Evolutionary conservation across 805 yeast species (phyloP).

Genomic region (Cyberlindnera japonica): DNA sequence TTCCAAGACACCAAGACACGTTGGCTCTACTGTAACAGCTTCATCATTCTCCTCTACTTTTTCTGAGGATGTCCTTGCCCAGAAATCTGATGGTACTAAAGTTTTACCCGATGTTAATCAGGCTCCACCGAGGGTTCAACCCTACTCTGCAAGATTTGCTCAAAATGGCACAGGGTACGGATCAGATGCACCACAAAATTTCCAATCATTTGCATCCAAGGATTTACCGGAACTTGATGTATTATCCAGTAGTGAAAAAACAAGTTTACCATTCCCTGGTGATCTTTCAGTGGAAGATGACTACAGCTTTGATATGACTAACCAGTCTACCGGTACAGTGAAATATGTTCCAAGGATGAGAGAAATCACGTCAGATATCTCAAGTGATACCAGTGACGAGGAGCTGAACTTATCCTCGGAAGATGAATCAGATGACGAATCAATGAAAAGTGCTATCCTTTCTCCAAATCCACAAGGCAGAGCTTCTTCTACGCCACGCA

Average conservation of each 20-base stretch:
- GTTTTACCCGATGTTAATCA: no score
- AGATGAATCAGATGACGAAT: constrained; percentile 18
- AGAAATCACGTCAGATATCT: neutral
- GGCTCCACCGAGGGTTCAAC: neutral
- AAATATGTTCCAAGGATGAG: constrained; percentile 7
- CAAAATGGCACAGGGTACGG: no score
- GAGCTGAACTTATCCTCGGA: constrained; percentile 14
- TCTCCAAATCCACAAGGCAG: constrained; percentile 11
- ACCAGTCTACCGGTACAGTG: neutral
- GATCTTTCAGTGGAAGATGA: neutral
- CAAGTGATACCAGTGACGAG: constrained; percentile 12
- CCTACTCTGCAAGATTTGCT: neutral
- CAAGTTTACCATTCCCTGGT: no score
- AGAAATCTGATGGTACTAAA: no score
- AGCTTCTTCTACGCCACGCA: constrained; percentile 4
- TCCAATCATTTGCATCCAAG: no score
- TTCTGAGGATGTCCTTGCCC: no score
- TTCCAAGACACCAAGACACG: neutral
- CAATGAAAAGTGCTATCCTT: constrained; percentile 18
- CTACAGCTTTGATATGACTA: neutral
- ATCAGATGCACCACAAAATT: no score
- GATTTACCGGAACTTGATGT: no score
- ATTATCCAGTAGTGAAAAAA: no score
- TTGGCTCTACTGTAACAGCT: neutral
- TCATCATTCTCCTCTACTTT: no score